Conservation (phyloP, 1,139 yeast species). For the Taphrina pruni region DNA sequence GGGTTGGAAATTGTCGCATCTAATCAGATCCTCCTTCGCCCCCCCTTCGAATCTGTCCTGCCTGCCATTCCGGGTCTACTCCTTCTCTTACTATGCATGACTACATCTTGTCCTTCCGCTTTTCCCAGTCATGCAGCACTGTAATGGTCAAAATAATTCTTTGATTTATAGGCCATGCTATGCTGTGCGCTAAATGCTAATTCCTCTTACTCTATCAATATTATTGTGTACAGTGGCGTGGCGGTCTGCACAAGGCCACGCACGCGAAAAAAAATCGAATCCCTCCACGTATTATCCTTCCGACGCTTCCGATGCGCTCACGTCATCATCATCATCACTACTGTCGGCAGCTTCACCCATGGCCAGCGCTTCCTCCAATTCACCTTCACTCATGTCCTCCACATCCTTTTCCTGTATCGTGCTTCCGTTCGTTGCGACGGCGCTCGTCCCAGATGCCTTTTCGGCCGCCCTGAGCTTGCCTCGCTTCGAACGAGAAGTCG, state of each 20-base stretch:
- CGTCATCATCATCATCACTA: not conserved
- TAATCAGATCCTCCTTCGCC: constrained; percentile 5
- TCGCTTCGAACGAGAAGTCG: constrained; percentile 33
- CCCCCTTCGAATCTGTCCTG: no score
- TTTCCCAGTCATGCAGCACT: not conserved
- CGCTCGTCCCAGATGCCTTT: constrained; percentile 13
- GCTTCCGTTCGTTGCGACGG: constrained; percentile 9
- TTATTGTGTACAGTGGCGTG: no score
- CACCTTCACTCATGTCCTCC: constrained; percentile 38
- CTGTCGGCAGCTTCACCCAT: not conserved
- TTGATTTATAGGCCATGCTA: not conserved
- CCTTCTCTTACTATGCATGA: no score
- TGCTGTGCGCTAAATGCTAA: constrained; percentile 5
- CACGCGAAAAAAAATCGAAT: no score
- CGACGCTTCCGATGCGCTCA: not conserved
- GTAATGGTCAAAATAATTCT: no score
- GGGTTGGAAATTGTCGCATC: not conserved
- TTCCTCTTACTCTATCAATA: not conserved
- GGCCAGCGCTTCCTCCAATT: constrained; percentile 34
- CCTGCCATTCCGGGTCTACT: no score
- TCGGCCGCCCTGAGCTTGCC: constrained; percentile 33
- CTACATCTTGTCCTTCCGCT: not conserved
- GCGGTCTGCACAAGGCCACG: no score
- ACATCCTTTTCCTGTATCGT: constrained; percentile 31
- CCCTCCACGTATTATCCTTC: not conserved